Percentiles rank a stretch among this genome's conserved stretches.
Conservation (phyloP, 805 yeast genomes). For the Cyberlindnera euphorbiae region DNA sequence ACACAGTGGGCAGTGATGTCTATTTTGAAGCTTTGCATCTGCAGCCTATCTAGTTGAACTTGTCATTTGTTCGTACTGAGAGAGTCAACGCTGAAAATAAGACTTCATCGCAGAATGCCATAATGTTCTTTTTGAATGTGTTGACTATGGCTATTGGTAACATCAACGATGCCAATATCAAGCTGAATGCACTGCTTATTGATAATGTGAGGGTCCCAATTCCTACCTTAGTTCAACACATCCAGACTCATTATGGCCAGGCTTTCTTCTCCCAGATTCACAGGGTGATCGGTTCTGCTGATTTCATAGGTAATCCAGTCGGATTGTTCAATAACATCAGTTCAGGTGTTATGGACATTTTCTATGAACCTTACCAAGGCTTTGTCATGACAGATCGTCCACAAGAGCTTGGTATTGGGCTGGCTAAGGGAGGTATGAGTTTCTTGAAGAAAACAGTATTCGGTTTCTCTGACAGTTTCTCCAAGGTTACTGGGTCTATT, state of each 20-base stretch:
- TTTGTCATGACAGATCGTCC: constrained; percentile 92
- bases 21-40: constrained; percentile 90
- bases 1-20: constrained; percentile 60
- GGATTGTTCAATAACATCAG: constrained; percentile 90
- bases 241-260: constrained; percentile 84
- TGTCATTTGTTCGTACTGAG: constrained; percentile 90
- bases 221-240: constrained; percentile 62
- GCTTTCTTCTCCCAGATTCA: constrained; percentile 89
- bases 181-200: constrained; percentile 77
- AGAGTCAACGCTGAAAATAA: constrained; percentile 62
- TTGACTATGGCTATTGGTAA: constrained; percentile 96
- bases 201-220: constrained; percentile 88
- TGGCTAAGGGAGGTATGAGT: constrained; percentile 94
- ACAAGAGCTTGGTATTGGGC: constrained; percentile 88
- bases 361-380: constrained; percentile 97
- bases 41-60: constrained; percentile 84
- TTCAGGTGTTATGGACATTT: constrained; percentile 93
- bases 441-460: constrained; percentile 92
- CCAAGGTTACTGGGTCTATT: constrained; percentile 88
- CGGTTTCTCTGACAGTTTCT: constrained; percentile 90
- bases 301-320: constrained; percentile 94
- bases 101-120: constrained; percentile 55
- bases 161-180: constrained; percentile 93
- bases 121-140: constrained; percentile 76
- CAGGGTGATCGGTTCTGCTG: constrained; percentile 93